Evolutionary conservation across 805 yeast species (phyloP).

Genomic region (Yamadazyma nakazawae): DNA sequence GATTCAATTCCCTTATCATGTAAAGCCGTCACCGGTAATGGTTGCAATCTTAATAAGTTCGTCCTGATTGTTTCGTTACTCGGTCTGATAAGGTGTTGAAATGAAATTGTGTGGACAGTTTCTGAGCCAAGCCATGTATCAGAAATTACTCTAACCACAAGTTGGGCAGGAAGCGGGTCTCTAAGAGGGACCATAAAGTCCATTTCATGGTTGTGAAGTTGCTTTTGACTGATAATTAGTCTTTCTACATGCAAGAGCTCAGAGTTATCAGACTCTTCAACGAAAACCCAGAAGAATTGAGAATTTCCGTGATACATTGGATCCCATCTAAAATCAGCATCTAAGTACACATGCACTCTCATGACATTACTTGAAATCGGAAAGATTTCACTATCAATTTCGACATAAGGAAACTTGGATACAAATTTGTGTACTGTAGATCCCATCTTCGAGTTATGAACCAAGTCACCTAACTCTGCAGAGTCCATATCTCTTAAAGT

Average conservation of each 20-base stretch:
- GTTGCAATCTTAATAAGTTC: slow-evolving; percentile 72
- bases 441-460: slow-evolving; percentile 80
- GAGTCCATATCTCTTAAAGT: slow-evolving; percentile 68
- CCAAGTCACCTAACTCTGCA: slow-evolving; percentile 82
- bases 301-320: slow-evolving; percentile 73
- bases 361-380: slow-evolving; percentile 88
- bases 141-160: slow-evolving; percentile 72
- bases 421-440: slow-evolving; percentile 53
- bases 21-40: slow-evolving; percentile 79
- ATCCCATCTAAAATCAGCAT: slow-evolving; percentile 87
- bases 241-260: slow-evolving; percentile 79
- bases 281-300: slow-evolving; percentile 88
- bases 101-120: slow-evolving; percentile 69
- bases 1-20: slow-evolving; percentile 64
- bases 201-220: slow-evolving; percentile 59
- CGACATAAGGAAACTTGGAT: slow-evolving; percentile 70
- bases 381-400: slow-evolving; percentile 75
- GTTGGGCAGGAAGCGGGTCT: slow-evolving; percentile 88
- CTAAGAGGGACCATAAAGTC: slow-evolving; percentile 91
- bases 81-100: slow-evolving; percentile 87
- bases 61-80: slow-evolving; percentile 84
- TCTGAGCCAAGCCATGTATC: slow-evolving; percentile 92
- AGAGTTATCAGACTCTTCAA: slow-evolving; percentile 78
- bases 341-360: slow-evolving; percentile 68
- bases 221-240: slow-evolving; percentile 61